These are phyloP conservation scores for Dendrothele bispora DNA, from an alignment of 768 basidiomycete species.

Conservation along the genomic window DNA sequence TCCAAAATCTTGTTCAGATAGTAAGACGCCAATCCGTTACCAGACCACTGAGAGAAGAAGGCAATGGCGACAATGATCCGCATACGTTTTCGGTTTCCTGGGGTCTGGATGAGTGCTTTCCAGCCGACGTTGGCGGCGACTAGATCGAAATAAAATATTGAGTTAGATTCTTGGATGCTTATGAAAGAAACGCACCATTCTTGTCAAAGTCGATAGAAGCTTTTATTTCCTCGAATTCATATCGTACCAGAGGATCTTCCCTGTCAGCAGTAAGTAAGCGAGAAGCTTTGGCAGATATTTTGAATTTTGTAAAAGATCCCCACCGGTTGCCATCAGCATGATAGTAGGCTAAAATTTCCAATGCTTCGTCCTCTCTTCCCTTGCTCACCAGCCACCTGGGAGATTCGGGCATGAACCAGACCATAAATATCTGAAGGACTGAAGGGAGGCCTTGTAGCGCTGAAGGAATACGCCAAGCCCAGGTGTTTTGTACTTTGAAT, in stretches of 20 bases:
- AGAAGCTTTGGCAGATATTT: constrained; percentile 20
- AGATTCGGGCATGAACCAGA: constrained; percentile 50
- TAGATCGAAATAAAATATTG: constrained; percentile 8
- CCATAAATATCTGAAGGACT: constrained; percentile 35
- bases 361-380: constrained; percentile 43
- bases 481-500: constrained; percentile 44
- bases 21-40: constrained; percentile 59
- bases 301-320: constrained; percentile 25
- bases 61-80: constrained; percentile 52
- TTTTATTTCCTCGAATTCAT: constrained; percentile 61
- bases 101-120: constrained; percentile 48
- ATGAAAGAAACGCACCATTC: constrained; percentile 35
- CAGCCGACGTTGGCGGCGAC: constrained; percentile 43
- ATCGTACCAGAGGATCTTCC: constrained; percentile 44
- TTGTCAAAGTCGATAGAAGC: constrained; percentile 50
- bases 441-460: constrained; percentile 46
- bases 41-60: constrained; percentile 61
- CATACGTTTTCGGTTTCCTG: constrained; percentile 56
- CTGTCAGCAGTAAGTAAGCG: constrained; percentile 14
- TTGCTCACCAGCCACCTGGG: constrained; percentile 46
- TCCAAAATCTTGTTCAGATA: constrained; percentile 31
- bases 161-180: constrained; percentile 12
- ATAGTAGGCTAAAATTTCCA: constrained; percentile 46
- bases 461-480: constrained; percentile 64
- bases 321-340: constrained; percentile 49